Conservation (phyloP, 306 rosid species). For the Castanea mollissima region DNA sequence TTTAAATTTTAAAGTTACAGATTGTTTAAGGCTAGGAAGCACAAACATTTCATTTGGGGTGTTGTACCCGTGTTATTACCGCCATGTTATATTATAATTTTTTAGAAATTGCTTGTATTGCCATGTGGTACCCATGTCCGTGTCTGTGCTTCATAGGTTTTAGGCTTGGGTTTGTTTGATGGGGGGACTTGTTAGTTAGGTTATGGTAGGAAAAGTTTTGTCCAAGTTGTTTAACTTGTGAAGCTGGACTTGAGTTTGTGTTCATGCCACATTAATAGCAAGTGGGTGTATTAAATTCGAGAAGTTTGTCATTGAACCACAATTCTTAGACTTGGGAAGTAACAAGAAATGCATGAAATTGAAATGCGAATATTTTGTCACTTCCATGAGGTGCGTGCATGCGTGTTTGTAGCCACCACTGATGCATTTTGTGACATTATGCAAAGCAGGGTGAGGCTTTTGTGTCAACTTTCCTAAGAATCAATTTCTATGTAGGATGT, state of each 20-base stretch:
- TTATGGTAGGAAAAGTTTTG: neutral
- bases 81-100: too few relatives aligned
- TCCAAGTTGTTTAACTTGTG: neutral
- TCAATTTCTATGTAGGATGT: neutral
- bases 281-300: too few relatives aligned
- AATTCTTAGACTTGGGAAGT: neutral
- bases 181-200: neutral
- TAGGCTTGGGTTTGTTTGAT: neutral
- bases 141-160: too few relatives aligned
- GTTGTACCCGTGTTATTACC: too few relatives aligned
- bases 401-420: neutral
- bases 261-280: too few relatives aligned
- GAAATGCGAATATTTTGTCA: neutral
- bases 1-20: neutral
- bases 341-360: neutral
- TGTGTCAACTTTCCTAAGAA: neutral
- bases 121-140: too few relatives aligned
- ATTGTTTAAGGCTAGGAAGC: neutral
- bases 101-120: too few relatives aligned
- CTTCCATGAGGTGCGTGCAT: neutral
- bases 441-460: neutral
- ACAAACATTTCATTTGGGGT: too few relatives aligned
- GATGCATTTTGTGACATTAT: neutral
- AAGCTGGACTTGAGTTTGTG: neutral
- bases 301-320: neutral